Percentiles rank a stretch among this genome's conserved stretches.
phyloP scores from a whole-genome alignment of 148 eudicot genomes.

The Arctostaphylos glauca region DNA sequence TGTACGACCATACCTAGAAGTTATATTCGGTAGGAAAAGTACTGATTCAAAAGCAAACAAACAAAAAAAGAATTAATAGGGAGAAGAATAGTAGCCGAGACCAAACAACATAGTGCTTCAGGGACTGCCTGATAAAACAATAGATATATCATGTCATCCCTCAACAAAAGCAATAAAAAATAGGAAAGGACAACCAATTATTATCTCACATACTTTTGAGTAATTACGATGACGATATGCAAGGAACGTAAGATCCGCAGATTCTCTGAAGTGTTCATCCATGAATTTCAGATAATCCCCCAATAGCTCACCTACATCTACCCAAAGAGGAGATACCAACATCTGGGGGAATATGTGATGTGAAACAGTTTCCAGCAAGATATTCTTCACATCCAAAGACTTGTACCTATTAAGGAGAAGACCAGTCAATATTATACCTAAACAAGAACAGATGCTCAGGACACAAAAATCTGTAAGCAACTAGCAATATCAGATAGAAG shows the following conservation, averaged over 20 bases:
- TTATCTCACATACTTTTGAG: conserved; percentile 64
- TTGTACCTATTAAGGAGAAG: conserved; percentile 48
- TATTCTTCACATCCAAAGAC: conserved; percentile 90
- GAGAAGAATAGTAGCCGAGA: background rate
- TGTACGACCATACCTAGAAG: background rate
- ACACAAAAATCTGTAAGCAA: background rate
- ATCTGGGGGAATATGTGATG: conserved; percentile 92
- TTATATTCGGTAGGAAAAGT: background rate
- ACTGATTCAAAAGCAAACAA: background rate
- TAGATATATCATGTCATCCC: conserved; percentile 1
- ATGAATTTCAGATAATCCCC: conserved; percentile 80
- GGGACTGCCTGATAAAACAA: background rate
- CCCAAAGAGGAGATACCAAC: conserved; percentile 73
- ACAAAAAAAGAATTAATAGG: background rate
- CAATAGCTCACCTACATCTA: conserved; percentile 57
- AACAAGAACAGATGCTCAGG: conserved; percentile 8
- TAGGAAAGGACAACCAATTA: background rate
- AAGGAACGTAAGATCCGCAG: conserved; percentile 94
- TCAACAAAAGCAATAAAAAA: background rate
- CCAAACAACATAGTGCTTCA: background rate
- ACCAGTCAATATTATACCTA: conserved; percentile 6
- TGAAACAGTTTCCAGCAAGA: conserved; percentile 71
- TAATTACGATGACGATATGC: conserved; percentile 93
- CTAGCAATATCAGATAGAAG: background rate
- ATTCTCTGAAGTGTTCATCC: conserved; percentile 90